phyloP scores from a whole-genome alignment of 179 eudicot species.

The Nepenthes alata region DNA sequence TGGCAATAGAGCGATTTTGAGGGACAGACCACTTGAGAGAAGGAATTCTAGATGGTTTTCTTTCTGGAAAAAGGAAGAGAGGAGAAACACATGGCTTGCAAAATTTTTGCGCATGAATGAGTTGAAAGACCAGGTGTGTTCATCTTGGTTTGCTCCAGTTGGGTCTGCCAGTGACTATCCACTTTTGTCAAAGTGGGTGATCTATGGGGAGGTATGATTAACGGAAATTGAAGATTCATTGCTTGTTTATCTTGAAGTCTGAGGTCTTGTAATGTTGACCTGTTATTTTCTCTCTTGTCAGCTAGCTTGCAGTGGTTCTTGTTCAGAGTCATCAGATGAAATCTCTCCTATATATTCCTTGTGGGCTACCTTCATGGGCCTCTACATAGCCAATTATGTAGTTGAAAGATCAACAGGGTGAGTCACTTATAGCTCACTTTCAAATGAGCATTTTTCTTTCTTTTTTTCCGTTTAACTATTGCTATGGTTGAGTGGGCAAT shows the following conservation, averaged over 20 bases:
- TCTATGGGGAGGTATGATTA: slow-evolving; percentile 84
- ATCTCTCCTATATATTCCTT: slow-evolving; percentile 96
- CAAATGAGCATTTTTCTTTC: background rate
- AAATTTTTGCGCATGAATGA: slow-evolving; percentile 72
- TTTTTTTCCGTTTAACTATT: too few species aligned
- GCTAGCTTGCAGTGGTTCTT: slow-evolving; percentile 83
- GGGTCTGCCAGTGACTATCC: slow-evolving; percentile 99
- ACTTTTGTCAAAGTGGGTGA: slow-evolving; percentile 92
- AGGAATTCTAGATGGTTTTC: slow-evolving; percentile 59
- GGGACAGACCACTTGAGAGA: slow-evolving; percentile 39
- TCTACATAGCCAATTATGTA: slow-evolving; percentile 94
- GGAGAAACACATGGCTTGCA: slow-evolving; percentile 66
- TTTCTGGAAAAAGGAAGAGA: slow-evolving; percentile 59
- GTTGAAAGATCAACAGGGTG: slow-evolving; percentile 98
- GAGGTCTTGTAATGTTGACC: slow-evolving; percentile 10
- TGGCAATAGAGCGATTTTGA: slow-evolving; percentile 82
- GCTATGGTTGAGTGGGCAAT: too few species aligned
- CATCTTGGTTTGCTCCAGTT: slow-evolving; percentile 99
- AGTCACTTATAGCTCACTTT: slow-evolving; percentile 14
- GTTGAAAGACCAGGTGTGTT: slow-evolving; percentile 82
- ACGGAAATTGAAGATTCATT: background rate
- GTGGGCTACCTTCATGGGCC: slow-evolving; percentile 98
- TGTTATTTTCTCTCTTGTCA: slow-evolving; percentile 22
- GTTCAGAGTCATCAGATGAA: slow-evolving; percentile 78
- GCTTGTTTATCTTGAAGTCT: background rate